Conservation (phyloP, 2,329 filamentous ascomycete genomes). For the Phaeomoniella chlamydospora region DNA sequence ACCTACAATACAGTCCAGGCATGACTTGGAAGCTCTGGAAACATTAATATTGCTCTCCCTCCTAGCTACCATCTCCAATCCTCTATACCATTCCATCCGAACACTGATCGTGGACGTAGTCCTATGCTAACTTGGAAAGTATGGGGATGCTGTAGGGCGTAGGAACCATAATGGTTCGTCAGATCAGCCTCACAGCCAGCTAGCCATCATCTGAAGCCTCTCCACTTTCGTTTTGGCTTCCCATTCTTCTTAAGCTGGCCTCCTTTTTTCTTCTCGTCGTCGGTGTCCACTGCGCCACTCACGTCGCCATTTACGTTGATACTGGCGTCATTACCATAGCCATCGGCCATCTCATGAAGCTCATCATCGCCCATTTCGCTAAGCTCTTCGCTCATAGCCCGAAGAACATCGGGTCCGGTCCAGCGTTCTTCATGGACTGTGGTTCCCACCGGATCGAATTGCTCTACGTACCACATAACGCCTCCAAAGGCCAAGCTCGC, state of each 20-base stretch:
- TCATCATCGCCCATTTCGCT: constrained; percentile 89
- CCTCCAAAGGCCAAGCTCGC: constrained; percentile 55
- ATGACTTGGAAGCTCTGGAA: too few relatives aligned
- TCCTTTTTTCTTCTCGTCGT: not conserved
- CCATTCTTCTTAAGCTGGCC: constrained; percentile 16
- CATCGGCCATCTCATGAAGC: constrained; percentile 50
- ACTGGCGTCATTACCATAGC: constrained; percentile 21
- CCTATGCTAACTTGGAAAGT: too few relatives aligned
- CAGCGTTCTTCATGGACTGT: constrained; percentile 64
- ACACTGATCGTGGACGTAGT: too few relatives aligned
- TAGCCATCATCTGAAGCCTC: not conserved
- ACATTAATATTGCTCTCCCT: too few relatives aligned
- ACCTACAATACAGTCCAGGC: too few relatives aligned
- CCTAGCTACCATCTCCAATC: too few relatives aligned
- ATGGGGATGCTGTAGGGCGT: too few relatives aligned
- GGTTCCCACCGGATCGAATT: constrained; percentile 67
- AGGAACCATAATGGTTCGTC: too few relatives aligned
- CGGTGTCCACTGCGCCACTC: not conserved
- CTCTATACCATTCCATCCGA: too few relatives aligned
- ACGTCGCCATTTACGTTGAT: too few relatives aligned
- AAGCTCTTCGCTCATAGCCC: constrained; percentile 68
- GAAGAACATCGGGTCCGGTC: constrained; percentile 56
- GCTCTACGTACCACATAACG: constrained; percentile 74
- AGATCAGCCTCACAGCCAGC: too few relatives aligned
- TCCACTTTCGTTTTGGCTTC: not conserved